A percentile compares a stretch with the other conserved stretches of the same genome.
Evolutionary conservation across 257 asterid genomes (phyloP).

Genomic region (Verbena officinalis): DNA sequence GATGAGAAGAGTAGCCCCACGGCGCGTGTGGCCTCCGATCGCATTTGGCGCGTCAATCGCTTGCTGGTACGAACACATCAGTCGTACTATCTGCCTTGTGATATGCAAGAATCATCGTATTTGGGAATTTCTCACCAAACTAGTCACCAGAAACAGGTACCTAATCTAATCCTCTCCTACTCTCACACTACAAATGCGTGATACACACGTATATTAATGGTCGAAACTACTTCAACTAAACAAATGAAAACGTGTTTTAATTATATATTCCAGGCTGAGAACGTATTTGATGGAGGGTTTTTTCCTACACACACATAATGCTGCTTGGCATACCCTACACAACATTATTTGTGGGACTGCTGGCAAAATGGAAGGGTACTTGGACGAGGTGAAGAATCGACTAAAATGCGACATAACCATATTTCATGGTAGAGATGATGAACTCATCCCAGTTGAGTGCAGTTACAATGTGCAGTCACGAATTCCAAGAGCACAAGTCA

Average conservation of each 20-base stretch:
- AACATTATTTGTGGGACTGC: conserved; percentile 91
- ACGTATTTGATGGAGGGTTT: conserved; percentile 91
- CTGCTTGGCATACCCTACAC: conserved; percentile 98
- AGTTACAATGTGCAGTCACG: conserved; percentile 67
- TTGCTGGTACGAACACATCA: conserved; percentile 93
- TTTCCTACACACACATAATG: conserved; percentile 88
- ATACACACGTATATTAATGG: too few species aligned
- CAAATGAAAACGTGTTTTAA: too few species aligned
- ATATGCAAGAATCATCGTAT: conserved; percentile 88
- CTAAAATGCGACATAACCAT: conserved; percentile 63
- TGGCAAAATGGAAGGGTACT: conserved; percentile 67
- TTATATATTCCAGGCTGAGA: conserved; percentile 51
- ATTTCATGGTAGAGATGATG: conserved; percentile 79
- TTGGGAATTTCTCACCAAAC: conserved; percentile 84
- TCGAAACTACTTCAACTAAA: too few species aligned
- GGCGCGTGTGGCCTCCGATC: conserved; percentile 85
- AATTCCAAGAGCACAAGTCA: conserved; percentile 68
- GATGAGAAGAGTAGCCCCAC: conserved; percentile 88
- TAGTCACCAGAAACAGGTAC: conserved; percentile 84
- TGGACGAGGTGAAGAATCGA: conserved; percentile 56
- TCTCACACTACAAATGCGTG: not conserved
- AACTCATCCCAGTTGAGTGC: conserved; percentile 85
- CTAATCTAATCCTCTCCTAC: conserved; percentile 12
- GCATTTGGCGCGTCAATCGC: conserved; percentile 85
- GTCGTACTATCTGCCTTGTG: conserved; percentile 79